Conservation (phyloP, 768 basidiomycete species). For the Thelephora ganbajun region DNA sequence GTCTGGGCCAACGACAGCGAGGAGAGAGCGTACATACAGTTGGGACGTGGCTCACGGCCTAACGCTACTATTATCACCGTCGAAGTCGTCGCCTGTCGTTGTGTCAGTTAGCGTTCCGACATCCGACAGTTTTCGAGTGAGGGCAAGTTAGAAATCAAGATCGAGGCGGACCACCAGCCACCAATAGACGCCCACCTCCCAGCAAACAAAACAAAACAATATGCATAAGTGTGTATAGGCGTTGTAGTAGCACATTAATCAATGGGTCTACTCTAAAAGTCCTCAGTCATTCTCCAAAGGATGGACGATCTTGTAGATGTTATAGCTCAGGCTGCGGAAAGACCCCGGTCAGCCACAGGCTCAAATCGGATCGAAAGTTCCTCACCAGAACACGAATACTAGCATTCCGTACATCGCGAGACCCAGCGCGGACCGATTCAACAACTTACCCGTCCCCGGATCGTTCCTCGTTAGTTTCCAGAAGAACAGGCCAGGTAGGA, state of each 20-base stretch:
- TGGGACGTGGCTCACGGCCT: not conserved
- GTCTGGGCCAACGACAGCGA: not conserved
- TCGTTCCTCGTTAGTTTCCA: slow-evolving; percentile 80
- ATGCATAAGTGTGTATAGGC: no score
- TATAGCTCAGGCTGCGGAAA: slow-evolving; percentile 52
- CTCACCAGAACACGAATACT: slow-evolving; percentile 85
- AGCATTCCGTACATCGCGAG: slow-evolving; percentile 62
- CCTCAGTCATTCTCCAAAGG: slow-evolving; percentile 1
- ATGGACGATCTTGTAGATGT: slow-evolving; percentile 53
- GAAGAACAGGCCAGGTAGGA: slow-evolving; percentile 85
- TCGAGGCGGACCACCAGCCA: no score
- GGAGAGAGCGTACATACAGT: not conserved
- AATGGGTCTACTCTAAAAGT: no score
- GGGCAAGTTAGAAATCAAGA: no score
- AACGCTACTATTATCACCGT: not conserved
- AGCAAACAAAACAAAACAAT: no score
- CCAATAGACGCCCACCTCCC: no score
- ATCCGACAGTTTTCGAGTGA: no score
- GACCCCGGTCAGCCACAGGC: slow-evolving; percentile 6
- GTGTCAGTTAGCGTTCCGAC: no score
- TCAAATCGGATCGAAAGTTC: not conserved
- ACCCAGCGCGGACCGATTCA: slow-evolving; percentile 48
- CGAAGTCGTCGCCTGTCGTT: not conserved
- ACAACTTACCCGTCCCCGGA: slow-evolving; percentile 32
- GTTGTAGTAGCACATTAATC: no score